Conservation (phyloP, 345 rosid species). For the Ceriops decandra region DNA sequence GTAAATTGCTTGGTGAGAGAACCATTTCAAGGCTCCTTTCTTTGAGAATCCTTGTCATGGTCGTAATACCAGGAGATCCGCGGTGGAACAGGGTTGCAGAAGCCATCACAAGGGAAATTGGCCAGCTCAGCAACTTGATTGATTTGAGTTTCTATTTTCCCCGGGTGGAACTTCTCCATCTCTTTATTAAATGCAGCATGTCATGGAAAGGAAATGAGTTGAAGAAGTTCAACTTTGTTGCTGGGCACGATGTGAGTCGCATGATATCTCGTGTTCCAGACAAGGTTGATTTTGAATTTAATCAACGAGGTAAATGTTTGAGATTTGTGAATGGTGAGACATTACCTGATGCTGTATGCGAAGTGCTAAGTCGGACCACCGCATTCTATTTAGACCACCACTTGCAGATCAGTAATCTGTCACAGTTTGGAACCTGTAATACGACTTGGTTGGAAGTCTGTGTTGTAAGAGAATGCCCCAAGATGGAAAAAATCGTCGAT, state of each 20-base stretch:
- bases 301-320: conserved; percentile 12
- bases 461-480: conserved; percentile 21
- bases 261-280: conserved; percentile 20
- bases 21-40: conserved; percentile 7
- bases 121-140: conserved; percentile 8
- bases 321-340: conserved; percentile 14
- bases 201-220: conserved; percentile 1
- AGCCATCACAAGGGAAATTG: conserved; percentile 7
- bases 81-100: conserved; percentile 8
- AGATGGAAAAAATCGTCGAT: conserved; percentile 12
- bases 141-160: conserved; percentile 15
- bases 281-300: conserved; percentile 13
- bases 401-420: conserved; percentile 8
- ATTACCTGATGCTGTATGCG: neutral
- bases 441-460: conserved; percentile 17
- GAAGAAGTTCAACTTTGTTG: conserved; percentile 19
- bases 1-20: conserved; percentile 3
- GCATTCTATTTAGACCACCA: conserved; percentile 22
- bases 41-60: conserved; percentile 13
- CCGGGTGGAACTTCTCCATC: neutral
- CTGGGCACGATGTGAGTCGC: conserved; percentile 20
- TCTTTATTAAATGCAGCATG: neutral
- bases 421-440: conserved; percentile 12
- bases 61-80: conserved; percentile 20
- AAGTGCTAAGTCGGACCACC: conserved; percentile 4